phyloP scores from a whole-genome alignment of 1,284 basidiomycete genomes.

The Sanguinoderma infundibulare region DNA sequence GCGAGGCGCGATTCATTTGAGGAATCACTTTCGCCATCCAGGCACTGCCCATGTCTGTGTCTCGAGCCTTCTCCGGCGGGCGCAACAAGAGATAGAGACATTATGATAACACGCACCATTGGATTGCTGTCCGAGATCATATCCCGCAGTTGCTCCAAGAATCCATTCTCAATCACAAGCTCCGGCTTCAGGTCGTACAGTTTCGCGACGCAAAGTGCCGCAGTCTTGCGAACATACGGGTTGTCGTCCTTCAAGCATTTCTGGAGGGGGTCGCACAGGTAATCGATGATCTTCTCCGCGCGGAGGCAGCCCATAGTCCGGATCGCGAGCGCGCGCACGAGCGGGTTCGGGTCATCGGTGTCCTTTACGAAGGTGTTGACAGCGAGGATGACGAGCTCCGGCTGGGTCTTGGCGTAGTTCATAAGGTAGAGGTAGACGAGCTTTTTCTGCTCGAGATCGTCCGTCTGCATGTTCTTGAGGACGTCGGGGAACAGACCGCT shows the following conservation, averaged over 20 bases:
- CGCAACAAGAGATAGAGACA: conserved; percentile 11
- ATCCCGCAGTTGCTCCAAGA: conserved; percentile 86
- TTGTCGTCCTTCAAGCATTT: conserved; percentile 94
- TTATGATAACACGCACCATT: conserved; percentile 65
- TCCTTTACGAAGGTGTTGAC: conserved; percentile 99
- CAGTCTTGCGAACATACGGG: conserved; percentile 97
- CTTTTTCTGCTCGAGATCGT: conserved; percentile 95
- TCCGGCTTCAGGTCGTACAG: conserved; percentile 97
- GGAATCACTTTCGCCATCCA: too few relatives aligned
- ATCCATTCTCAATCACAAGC: conserved; percentile 93
- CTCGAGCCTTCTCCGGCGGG: background rate
- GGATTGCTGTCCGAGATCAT: conserved; percentile 97
- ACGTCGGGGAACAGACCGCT: conserved; percentile 97
- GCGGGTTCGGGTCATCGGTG: conserved; percentile 94
- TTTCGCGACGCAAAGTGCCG: conserved; percentile 95
- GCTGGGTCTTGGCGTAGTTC: conserved; percentile 99
- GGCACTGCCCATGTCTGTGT: background rate
- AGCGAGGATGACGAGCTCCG: conserved; percentile 95
- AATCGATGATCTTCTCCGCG: conserved; percentile 99
- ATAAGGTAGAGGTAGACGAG: conserved; percentile 98
- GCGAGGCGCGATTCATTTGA: too few relatives aligned
- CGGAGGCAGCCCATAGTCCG: conserved; percentile 97
- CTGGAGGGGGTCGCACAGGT: conserved; percentile 92
- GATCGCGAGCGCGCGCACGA: conserved; percentile 95
- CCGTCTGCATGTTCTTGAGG: conserved; percentile 98